phyloP scores from a whole-genome alignment of 805 yeast species.

The Candida nanaspora region DNA sequence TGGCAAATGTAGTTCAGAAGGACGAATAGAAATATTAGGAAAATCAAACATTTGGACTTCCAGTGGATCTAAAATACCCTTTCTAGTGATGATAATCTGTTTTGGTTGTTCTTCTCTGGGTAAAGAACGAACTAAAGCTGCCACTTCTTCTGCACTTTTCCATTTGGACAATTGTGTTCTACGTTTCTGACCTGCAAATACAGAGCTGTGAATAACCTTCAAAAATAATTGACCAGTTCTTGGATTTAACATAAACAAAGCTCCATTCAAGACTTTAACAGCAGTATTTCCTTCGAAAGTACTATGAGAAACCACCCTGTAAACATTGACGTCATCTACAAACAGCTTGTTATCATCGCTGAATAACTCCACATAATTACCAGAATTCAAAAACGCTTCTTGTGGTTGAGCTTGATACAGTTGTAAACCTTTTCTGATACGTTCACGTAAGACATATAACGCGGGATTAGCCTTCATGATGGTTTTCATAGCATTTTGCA shows the following conservation, averaged over 20 bases:
- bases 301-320: slow-evolving; percentile 84
- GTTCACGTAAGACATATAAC: slow-evolving; percentile 80
- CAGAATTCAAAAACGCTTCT: slow-evolving; percentile 82
- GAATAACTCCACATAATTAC: slow-evolving; percentile 85
- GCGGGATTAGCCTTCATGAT: slow-evolving; percentile 96
- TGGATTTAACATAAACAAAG: slow-evolving; percentile 84
- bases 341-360: slow-evolving; percentile 77
- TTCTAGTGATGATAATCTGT: slow-evolving; percentile 83
- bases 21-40: slow-evolving; percentile 84
- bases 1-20: slow-evolving; percentile 85
- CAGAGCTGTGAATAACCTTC: slow-evolving; percentile 87
- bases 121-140: slow-evolving; percentile 79
- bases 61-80: slow-evolving; percentile 87
- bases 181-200: slow-evolving; percentile 96
- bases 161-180: slow-evolving; percentile 90
- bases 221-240: slow-evolving; percentile 84
- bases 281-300: slow-evolving; percentile 91
- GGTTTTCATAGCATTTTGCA: slow-evolving; percentile 88
- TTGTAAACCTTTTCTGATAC: slow-evolving; percentile 90
- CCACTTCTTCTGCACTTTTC: slow-evolving; percentile 98
- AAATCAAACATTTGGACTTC: slow-evolving; percentile 97
- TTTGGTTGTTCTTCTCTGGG: slow-evolving; percentile 94
- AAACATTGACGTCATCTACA: slow-evolving; percentile 91
- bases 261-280: slow-evolving; percentile 90
- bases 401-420: slow-evolving; percentile 90